phyloP scores from a whole-genome alignment of 1,139 yeast species.

The Candida neerlandica region DNA sequence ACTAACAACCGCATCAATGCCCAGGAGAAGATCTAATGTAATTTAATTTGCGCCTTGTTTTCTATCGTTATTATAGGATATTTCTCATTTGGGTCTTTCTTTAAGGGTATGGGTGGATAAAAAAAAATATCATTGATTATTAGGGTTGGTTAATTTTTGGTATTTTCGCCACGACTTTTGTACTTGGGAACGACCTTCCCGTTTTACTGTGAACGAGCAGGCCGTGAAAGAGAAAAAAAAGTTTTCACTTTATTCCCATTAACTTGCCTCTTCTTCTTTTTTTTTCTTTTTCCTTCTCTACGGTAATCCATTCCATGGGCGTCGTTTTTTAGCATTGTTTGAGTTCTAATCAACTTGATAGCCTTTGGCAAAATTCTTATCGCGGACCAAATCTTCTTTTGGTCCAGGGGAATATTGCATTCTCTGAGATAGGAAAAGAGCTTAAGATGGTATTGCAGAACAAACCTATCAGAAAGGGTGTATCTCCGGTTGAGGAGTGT shows the following conservation, averaged over 20 bases:
- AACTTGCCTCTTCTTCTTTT: conserved; percentile 5
- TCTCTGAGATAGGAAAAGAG: conserved; percentile 11
- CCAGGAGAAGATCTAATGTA: too few species aligned
- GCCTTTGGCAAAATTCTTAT: conserved; percentile 22
- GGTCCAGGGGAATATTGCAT: conserved; percentile 13
- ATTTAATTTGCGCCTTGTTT: too few species aligned
- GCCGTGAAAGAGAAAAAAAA: conserved; percentile 5
- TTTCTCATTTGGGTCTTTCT: too few species aligned
- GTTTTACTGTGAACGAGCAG: background rate
- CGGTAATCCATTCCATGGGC: conserved; percentile 36
- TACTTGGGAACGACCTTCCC: background rate
- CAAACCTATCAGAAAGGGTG: conserved; percentile 32
- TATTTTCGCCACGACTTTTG: background rate
- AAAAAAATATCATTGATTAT: too few species aligned
- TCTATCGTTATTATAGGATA: too few species aligned
- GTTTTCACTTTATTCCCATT: conserved; percentile 5
- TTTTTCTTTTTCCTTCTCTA: conserved; percentile 7
- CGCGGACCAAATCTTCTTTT: conserved; percentile 3
- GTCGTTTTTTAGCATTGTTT: conserved; percentile 30
- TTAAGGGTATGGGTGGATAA: too few species aligned
- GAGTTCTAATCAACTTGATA: conserved; percentile 35
- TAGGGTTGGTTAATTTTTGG: too few species aligned
- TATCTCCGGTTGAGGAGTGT: conserved; percentile 51
- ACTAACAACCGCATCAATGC: too few species aligned
- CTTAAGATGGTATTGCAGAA: conserved; percentile 27